phyloP scores from a whole-genome alignment of 768 basidiomycete genomes.

The Antrodiella citrinella region DNA sequence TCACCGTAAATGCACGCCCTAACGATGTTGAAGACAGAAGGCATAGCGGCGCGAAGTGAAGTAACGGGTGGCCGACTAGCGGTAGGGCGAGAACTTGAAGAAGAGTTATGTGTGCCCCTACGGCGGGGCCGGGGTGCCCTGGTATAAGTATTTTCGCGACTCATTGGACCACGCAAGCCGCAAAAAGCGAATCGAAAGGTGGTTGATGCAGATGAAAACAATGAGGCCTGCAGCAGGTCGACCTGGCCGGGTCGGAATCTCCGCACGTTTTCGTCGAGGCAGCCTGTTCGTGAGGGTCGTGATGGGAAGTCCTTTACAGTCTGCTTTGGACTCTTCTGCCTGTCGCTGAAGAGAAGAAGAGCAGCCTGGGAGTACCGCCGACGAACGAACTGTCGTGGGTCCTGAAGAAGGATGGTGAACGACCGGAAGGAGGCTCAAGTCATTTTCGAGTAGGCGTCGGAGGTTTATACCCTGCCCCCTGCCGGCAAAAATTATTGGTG shows the following conservation, averaged over 20 bases:
- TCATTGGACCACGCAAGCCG: slow-evolving; percentile 10
- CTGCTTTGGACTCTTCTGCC: too few species aligned
- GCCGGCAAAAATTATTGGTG: neutral
- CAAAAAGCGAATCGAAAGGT: neutral
- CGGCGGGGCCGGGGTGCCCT: slow-evolving; percentile 11
- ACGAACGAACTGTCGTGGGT: too few species aligned
- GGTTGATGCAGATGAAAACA: slow-evolving; percentile 9
- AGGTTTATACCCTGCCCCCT: neutral
- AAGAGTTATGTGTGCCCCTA: slow-evolving; percentile 10
- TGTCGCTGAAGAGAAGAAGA: too few species aligned
- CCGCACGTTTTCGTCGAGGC: slow-evolving; percentile 5
- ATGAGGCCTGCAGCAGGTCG: slow-evolving; percentile 10
- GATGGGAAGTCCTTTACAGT: too few species aligned
- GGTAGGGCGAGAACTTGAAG: slow-evolving; percentile 16
- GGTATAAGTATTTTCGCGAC: slow-evolving; percentile 23
- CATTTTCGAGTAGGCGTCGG: neutral
- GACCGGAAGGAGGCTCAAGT: neutral
- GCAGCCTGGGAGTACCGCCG: too few species aligned
- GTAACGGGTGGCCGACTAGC: slow-evolving; percentile 19
- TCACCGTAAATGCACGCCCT: slow-evolving; percentile 61
- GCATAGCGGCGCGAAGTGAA: slow-evolving; percentile 37
- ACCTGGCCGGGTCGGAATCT: slow-evolving; percentile 1
- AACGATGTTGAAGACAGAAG: slow-evolving; percentile 63
- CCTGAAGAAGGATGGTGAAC: neutral
- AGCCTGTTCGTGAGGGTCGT: neutral